These are phyloP conservation scores for Arxiozyma slooffiae DNA, from an alignment of 1,139 yeast species.

Conservation along the genomic window DNA sequence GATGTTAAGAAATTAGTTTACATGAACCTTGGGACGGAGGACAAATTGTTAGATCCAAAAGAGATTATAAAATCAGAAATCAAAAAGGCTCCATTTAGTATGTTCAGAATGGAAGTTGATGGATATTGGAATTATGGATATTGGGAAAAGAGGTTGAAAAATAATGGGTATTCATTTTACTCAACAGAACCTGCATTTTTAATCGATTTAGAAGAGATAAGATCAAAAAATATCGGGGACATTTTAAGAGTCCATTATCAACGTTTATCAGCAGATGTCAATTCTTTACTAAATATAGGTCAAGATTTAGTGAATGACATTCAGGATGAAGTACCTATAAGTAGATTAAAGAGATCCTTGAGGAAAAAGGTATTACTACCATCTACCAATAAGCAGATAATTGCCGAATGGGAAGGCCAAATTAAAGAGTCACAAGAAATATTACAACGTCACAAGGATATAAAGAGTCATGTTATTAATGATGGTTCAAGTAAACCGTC, in stretches of 20 bases:
- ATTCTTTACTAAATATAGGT: conserved; percentile 71
- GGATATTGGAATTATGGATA: conserved; percentile 92
- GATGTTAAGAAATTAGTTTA: conserved; percentile 65
- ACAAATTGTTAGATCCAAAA: conserved; percentile 54
- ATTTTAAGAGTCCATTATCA: conserved; percentile 79
- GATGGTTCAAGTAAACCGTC: not conserved
- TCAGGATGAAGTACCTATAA: conserved; percentile 39
- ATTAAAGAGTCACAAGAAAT: not conserved
- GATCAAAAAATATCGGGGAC: conserved; percentile 68
- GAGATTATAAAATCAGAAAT: conserved; percentile 31
- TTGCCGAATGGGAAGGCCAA: not conserved
- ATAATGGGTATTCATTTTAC: conserved; percentile 54
- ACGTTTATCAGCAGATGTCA: conserved; percentile 65
- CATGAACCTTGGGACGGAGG: conserved; percentile 54
- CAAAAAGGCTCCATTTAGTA: conserved; percentile 10
- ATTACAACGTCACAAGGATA: not conserved
- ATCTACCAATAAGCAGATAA: not conserved
- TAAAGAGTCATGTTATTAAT: not conserved
- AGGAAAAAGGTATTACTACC: not conserved
- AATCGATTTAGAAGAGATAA: conserved; percentile 60
- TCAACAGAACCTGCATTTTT: conserved; percentile 72
- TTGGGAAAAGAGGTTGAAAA: conserved; percentile 61
- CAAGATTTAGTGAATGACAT: conserved; percentile 87
- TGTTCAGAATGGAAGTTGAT: conserved; percentile 66
- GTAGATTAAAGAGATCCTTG: conserved; percentile 2